These are phyloP conservation scores for Trichosporon sp. DNA, from an alignment of 1,284 basidiomycete genomes.

Conservation along the genomic window DNA sequence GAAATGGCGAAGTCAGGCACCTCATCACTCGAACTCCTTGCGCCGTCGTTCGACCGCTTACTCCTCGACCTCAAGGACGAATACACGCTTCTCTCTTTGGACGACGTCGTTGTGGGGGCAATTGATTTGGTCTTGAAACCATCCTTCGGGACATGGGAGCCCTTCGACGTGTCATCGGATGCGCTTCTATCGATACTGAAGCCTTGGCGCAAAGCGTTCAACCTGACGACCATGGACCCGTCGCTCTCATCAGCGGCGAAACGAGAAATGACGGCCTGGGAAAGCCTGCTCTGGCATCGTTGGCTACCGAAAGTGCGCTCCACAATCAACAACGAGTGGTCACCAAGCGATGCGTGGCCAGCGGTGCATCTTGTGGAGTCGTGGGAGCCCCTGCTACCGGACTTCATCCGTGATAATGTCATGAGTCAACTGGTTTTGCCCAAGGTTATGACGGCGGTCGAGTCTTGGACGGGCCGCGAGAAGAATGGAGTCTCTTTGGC, in stretches of 20 bases:
- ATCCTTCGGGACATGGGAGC: slow-evolving; percentile 47
- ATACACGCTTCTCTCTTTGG: slow-evolving; percentile 75
- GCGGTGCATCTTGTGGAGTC: slow-evolving; percentile 82
- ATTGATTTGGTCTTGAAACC: slow-evolving; percentile 66
- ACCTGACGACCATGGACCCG: slow-evolving; percentile 31
- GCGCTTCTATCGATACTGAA: slow-evolving; percentile 49
- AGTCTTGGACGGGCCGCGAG: slow-evolving; percentile 70
- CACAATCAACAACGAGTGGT: slow-evolving; percentile 90
- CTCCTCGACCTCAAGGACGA: slow-evolving; percentile 72
- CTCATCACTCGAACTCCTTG: slow-evolving; percentile 70
- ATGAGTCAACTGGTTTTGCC: slow-evolving; percentile 93
- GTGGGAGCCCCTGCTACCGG: slow-evolving; percentile 84
- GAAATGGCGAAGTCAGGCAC: slow-evolving; percentile 64
- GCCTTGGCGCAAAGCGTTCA: slow-evolving; percentile 53
- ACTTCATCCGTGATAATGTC: slow-evolving; percentile 90
- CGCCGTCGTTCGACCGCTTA: slow-evolving; percentile 70
- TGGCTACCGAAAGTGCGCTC: slow-evolving; percentile 95
- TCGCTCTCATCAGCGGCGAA: slow-evolving; percentile 24
- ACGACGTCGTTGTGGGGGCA: slow-evolving; percentile 89
- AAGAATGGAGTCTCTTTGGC: slow-evolving; percentile 63
- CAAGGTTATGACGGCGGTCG: slow-evolving; percentile 81
- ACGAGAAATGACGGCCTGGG: slow-evolving; percentile 85
- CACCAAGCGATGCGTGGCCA: slow-evolving; percentile 69
- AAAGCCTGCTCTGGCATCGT: slow-evolving; percentile 87
- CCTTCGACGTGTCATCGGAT: slow-evolving; percentile 48